These are phyloP conservation scores for Chamaecyparis obtusa DNA, from an alignment of 75 land plant genomes.

Conservation along the genomic window DNA sequence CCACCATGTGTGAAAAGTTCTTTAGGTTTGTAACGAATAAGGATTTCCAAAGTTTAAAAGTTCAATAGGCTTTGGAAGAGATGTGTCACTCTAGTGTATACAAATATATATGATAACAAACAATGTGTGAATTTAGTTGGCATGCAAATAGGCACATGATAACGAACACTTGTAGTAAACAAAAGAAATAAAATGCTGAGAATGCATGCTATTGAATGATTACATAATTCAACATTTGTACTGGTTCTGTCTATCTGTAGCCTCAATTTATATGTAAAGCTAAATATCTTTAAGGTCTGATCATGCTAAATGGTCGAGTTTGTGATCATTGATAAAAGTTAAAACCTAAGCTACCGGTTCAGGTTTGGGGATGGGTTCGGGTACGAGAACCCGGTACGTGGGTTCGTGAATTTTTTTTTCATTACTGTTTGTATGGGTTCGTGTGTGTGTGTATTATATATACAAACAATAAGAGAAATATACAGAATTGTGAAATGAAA, in stretches of 20 bases:
- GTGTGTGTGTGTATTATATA: no score
- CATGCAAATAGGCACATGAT: not conserved
- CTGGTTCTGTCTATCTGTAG: not conserved
- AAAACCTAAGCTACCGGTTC: no score
- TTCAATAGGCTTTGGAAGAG: not conserved
- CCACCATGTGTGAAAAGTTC: not conserved
- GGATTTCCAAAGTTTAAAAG: not conserved
- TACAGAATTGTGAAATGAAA: no score
- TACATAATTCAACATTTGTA: not conserved
- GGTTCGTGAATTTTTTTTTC: no score
- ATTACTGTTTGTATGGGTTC: no score
- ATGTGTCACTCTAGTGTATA: not conserved
- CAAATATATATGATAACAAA: not conserved
- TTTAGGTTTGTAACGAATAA: not conserved
- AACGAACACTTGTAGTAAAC: not conserved
- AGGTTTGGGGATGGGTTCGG: no score
- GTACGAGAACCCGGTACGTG: no score
- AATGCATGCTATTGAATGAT: not conserved
- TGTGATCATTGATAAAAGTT: not conserved
- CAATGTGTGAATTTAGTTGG: not conserved
- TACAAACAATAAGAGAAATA: no score
- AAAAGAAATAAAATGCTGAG: not conserved
- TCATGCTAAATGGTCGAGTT: not conserved
- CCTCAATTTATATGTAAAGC: not conserved
- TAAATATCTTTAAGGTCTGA: not conserved